Evolutionary conservation across 768 basidiomycete genomes (phyloP).

Genomic region (Daedaleopsis nitida): DNA sequence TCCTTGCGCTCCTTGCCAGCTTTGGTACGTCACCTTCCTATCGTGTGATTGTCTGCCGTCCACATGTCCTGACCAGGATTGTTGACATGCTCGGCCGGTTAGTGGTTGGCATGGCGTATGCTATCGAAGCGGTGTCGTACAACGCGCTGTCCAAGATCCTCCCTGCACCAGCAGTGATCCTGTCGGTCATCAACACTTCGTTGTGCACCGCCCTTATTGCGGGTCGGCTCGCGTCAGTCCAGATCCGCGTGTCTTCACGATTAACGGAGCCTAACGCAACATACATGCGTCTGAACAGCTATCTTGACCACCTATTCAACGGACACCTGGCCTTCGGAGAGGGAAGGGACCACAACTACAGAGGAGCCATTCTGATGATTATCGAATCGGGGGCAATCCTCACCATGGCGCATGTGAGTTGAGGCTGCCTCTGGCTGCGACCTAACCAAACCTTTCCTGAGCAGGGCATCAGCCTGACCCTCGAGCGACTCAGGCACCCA

Average conservation of each 20-base stretch:
- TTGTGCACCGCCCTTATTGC: conserved; percentile 11
- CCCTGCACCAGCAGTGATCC: conserved; percentile 4
- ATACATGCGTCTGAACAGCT: not conserved
- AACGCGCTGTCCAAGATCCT: conserved; percentile 5
- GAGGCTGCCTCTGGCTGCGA: too few relatives aligned
- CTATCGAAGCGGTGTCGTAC: not conserved
- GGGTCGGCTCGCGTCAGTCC: conserved; percentile 9
- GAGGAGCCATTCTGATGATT: conserved; percentile 2
- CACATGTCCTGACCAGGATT: not conserved
- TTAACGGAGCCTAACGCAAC: not conserved
- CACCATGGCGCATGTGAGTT: conserved; percentile 4
- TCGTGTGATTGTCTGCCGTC: not conserved
- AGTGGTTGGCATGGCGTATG: conserved; percentile 7
- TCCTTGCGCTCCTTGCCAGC: not conserved
- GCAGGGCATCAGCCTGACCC: conserved; percentile 6
- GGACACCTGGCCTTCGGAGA: not conserved
- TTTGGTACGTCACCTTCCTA: conserved; percentile 2
- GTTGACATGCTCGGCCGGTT: not conserved
- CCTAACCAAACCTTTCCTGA: too few relatives aligned
- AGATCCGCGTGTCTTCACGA: too few relatives aligned
- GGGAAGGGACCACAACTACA: not conserved
- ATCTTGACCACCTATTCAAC: conserved; percentile 9
- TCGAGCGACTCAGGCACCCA: conserved; percentile 1
- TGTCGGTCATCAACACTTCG: conserved; percentile 4
- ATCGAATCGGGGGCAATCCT: conserved; percentile 14